Conservation (phyloP, 2,329 filamentous ascomycete genomes). For the Septoria petroselini region DNA sequence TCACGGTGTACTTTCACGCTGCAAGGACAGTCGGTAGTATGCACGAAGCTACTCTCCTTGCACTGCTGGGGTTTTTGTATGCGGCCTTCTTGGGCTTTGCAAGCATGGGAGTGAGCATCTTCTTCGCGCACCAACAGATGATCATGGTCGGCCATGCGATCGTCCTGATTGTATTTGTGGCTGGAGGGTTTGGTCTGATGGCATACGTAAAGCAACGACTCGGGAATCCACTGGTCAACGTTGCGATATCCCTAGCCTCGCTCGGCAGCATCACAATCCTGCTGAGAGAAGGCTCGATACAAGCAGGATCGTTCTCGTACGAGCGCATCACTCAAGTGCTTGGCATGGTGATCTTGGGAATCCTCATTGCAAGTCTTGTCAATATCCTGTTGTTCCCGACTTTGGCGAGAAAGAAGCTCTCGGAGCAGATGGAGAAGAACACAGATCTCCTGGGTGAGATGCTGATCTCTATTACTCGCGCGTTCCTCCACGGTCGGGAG, state of each 20-base stretch:
- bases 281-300: conserved; percentile 86
- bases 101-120: conserved; percentile 83
- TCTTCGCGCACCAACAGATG: conserved; percentile 67
- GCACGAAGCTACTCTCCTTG: conserved; percentile 77
- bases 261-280: conserved; percentile 85
- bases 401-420: conserved; percentile 70
- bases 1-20: conserved; percentile 94
- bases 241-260: conserved; percentile 76
- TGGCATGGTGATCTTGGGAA: conserved; percentile 79
- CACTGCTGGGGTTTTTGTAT: conserved; percentile 74
- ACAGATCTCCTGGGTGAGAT: conserved; percentile 76
- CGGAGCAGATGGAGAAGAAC: conserved; percentile 68
- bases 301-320: conserved; percentile 75
- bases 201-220: conserved; percentile 46
- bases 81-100: conserved; percentile 71
- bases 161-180: conserved; percentile 78
- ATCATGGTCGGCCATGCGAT: conserved; percentile 72
- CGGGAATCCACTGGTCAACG: conserved; percentile 42
- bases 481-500: conserved; percentile 80
- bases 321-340: conserved; percentile 78
- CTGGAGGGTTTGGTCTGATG: conserved; percentile 79
- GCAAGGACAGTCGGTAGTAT: conserved; percentile 83
- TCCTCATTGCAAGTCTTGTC: conserved; percentile 66
- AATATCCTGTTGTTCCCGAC: conserved; percentile 76
- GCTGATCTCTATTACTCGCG: conserved; percentile 74